Base-by-base conservation (phyloP, 164 flowering plant species). In the Protea cynaroides region DNA sequence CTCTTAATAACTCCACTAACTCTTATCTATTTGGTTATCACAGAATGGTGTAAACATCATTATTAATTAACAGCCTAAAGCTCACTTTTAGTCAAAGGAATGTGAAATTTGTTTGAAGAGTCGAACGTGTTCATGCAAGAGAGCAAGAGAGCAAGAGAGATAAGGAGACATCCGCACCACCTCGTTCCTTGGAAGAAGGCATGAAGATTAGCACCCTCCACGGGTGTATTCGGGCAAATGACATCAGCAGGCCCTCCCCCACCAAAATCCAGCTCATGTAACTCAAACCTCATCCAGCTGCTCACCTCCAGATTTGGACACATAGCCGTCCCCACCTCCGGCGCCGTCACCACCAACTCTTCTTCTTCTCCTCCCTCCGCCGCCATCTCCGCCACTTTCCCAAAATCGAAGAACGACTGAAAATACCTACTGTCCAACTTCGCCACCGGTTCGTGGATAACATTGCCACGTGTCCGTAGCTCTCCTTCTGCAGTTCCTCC, bases 261-360 rank as follows among this genome's bases (percentile, higher is more conserved):
- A 25, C 74, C 74, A 57, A 71, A 65, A 62, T 71, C 74, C 25
- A 71, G 70, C 44, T 71, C 74, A 53, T 65, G 69, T 36, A 71
- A 71, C 46, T 71, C 52, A 24, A 71, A 71, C 61, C 74, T 61
- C 69, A 71, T 3, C 74, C 74, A 71, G 55, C 74, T 71, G 36
- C 65, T 65, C 18, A 65, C 74, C 50, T 71, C 74, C 69, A 71
- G 56, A 56, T 71, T 61, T 8, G 74, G 74, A n/a, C 44, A 55
- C 56, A 71, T 25, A 12, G 55, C 15, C 56, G 34, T 71, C 21
- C 69, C 74, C 12, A 59, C 29, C 64, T 60, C 69, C 9, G 69
- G 69, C 18, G 65, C 65, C 13, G 69, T 65, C 4, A 66, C 65
- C 58, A 65, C 69, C 43, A 65, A 61, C 12, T 68, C 66, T 47